Evolutionary conservation across 2,329 filamentous ascomycete genomes (phyloP).

Genomic region (Botryotinia globosa): DNA sequence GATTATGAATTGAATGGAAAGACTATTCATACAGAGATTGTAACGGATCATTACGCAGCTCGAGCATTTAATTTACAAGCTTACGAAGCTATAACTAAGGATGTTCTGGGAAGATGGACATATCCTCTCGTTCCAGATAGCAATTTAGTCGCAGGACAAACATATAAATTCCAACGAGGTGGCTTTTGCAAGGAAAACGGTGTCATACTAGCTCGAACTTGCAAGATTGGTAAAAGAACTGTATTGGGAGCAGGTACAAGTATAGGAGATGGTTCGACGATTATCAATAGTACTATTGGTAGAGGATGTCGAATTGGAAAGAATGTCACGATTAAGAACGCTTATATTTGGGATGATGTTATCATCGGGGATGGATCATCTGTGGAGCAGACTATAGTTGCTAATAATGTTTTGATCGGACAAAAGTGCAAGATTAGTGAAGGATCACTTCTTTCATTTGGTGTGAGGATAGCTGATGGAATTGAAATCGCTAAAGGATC

Average conservation of each 20-base stretch:
- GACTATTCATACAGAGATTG: constrained; percentile 88
- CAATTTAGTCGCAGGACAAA: constrained; percentile 75
- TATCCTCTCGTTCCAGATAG: constrained; percentile 87
- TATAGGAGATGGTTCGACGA: constrained; percentile 67
- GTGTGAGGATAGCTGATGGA: constrained; percentile 67
- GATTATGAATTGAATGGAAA: constrained; percentile 97
- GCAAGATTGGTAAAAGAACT: constrained; percentile 63
- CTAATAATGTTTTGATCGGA: constrained; percentile 68
- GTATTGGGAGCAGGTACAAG: constrained; percentile 75
- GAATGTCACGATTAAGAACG: constrained; percentile 74
- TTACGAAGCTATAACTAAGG: constrained; percentile 84
- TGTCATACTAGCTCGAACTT: constrained; percentile 71
- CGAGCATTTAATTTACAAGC: constrained; percentile 81
- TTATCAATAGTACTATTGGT: constrained; percentile 78
- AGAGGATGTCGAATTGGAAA: constrained; percentile 81
- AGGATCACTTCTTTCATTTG: constrained; percentile 77
- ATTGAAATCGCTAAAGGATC: constrained; percentile 43
- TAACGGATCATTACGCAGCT: constrained; percentile 80
- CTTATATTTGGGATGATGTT: constrained; percentile 85
- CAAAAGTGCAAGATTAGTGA: constrained; percentile 65
- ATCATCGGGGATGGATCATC: constrained; percentile 71
- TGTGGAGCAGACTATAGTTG: constrained; percentile 72
- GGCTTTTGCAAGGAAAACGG: constrained; percentile 76
- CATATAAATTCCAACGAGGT: constrained; percentile 67
- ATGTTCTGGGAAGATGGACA: constrained; percentile 83